phyloP scores from a whole-genome alignment of 2,329 filamentous ascomycete species.

The Rugonectria rugulosa region DNA sequence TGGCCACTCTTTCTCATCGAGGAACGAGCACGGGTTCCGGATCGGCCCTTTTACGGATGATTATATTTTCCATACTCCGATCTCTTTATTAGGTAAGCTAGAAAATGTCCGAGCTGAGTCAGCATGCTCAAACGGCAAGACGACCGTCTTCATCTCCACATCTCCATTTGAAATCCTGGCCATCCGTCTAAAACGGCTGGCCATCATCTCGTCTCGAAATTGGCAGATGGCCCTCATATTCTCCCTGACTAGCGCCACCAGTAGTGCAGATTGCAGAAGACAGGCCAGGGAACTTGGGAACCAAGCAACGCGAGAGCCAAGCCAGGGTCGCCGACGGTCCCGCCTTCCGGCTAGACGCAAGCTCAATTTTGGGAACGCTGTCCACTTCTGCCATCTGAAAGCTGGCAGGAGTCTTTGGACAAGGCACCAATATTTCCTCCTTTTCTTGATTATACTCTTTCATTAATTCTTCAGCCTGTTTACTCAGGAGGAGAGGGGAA shows the following conservation, averaged over 20 bases:
- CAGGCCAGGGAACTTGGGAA: too few relatives aligned
- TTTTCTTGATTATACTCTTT: conserved; percentile 3
- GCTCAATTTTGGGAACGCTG: conserved; percentile 27
- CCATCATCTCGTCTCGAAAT: conserved; percentile 1
- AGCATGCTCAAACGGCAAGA: neutral
- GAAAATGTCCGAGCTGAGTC: neutral
- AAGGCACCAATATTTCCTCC: conserved; percentile 21
- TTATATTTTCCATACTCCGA: conserved; percentile 19
- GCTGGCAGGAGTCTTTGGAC: conserved; percentile 13
- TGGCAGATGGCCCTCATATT: conserved; percentile 1
- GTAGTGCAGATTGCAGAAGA: conserved; percentile 3
- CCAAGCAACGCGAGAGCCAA: conserved; percentile 14
- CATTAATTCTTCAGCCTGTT: conserved; percentile 10
- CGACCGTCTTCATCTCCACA: neutral
- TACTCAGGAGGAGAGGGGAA: conserved; percentile 1
- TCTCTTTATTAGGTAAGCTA: neutral
- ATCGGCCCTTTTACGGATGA: conserved; percentile 22
- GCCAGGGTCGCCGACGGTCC: conserved; percentile 16
- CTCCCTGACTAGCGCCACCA: conserved; percentile 2
- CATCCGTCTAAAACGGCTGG: conserved; percentile 6
- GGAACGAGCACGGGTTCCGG: conserved; percentile 4
- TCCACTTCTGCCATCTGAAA: conserved; percentile 24
- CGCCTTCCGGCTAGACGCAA: conserved; percentile 11
- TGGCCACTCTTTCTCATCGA: neutral
- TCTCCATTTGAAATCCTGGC: neutral